phyloP scores from a whole-genome alignment of 2,329 filamentous ascomycete genomes.

The Phyllosticta paracitricarpa region DNA sequence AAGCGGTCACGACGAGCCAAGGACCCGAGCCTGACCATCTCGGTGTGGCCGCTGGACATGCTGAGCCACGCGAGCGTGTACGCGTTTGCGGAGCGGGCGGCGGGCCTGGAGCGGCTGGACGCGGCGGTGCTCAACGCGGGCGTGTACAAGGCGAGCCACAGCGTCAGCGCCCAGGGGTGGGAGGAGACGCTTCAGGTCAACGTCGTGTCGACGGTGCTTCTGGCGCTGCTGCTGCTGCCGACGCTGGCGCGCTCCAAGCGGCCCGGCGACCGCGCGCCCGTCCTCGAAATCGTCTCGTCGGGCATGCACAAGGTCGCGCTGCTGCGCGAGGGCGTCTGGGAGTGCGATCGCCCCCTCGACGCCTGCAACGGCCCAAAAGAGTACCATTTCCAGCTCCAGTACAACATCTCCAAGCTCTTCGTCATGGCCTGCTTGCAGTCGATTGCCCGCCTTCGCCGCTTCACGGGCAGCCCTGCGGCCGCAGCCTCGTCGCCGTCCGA shows the following conservation, averaged over 20 bases:
- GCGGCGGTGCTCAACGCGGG: conserved; percentile 32
- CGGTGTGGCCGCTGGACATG: conserved; percentile 40
- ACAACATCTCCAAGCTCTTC: conserved; percentile 26
- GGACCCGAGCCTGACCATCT: conserved; percentile 21
- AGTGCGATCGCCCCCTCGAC: not conserved
- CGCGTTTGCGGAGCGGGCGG: conserved; percentile 21
- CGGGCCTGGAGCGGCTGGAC: conserved; percentile 24
- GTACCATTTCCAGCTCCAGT: conserved; percentile 14
- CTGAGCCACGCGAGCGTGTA: conserved; percentile 28
- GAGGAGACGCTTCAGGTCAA: conserved; percentile 31
- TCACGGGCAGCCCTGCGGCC: conserved; percentile 1
- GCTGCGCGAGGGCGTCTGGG: not conserved
- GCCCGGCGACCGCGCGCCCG: not conserved
- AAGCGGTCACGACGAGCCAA: conserved; percentile 27
- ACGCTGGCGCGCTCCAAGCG: conserved; percentile 14
- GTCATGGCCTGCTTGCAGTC: conserved; percentile 17
- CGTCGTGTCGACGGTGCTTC: conserved; percentile 29
- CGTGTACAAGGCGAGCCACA: conserved; percentile 19
- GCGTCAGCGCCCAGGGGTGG: conserved; percentile 15
- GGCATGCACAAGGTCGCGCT: not conserved
- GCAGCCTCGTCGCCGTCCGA: conserved; percentile 13
- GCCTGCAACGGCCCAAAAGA: not conserved
- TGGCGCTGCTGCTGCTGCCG: conserved; percentile 22
- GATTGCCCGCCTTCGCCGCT: not conserved
- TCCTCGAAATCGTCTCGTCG: conserved; percentile 12